phyloP scores from a whole-genome alignment of 2,329 filamentous ascomycete species.

The Colletotrichum filicis region DNA sequence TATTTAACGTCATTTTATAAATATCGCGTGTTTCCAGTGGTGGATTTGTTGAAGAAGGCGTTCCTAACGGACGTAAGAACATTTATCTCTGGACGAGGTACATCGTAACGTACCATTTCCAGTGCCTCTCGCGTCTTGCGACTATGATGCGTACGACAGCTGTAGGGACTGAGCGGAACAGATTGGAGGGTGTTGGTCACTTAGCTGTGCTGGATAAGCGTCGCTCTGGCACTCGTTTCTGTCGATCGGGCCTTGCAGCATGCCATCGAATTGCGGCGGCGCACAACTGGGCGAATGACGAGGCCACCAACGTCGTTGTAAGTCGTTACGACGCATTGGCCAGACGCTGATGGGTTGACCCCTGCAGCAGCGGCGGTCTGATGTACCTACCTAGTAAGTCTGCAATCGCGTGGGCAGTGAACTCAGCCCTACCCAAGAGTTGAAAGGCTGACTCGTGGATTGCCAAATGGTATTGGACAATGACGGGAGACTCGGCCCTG shows the following conservation, averaged over 20 bases:
- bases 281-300: neutral
- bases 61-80: neutral
- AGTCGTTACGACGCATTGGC: neutral
- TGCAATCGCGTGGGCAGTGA: neutral
- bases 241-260: neutral
- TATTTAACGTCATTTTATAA: conserved; percentile 19
- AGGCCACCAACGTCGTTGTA: neutral
- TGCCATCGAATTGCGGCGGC: neutral
- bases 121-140: neutral
- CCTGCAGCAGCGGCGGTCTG: conserved; percentile 16
- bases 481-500: neutral
- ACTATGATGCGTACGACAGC: neutral
- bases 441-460: neutral
- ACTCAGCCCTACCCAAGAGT: conserved; percentile 25
- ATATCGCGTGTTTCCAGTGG: conserved; percentile 12
- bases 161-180: neutral
- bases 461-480: conserved; percentile 7
- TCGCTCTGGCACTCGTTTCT: neutral
- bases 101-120: neutral
- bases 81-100: neutral
- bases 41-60: neutral
- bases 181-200: neutral
- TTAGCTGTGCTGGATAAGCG: neutral
- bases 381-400: conserved; percentile 8
- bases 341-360: conserved; percentile 9